Conservation (phyloP, 305 asterid genomes). For the Ajuga reptans region DNA sequence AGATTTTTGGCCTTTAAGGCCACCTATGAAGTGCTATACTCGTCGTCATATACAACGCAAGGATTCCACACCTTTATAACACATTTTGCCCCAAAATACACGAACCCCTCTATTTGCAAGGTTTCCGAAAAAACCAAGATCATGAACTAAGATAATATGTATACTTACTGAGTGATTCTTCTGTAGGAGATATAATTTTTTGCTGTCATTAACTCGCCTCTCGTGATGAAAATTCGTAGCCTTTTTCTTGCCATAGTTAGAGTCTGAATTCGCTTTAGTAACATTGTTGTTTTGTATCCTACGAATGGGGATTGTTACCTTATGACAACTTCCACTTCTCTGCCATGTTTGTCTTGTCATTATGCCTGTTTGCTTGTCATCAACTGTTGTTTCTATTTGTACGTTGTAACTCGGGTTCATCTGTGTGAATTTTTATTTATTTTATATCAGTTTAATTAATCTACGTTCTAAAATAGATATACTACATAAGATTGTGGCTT, state of each 20-base stretch:
- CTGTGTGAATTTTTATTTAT: too few relatives aligned
- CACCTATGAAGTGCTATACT: conserved; percentile 46
- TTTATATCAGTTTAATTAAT: too few relatives aligned
- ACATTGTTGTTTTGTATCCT: conserved; percentile 6
- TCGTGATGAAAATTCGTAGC: not conserved
- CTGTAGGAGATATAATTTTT: conserved; percentile 24
- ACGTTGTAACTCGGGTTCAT: conserved; percentile 29
- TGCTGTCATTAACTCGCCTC: conserved; percentile 19
- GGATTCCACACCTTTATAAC: conserved; percentile 49
- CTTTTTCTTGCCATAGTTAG: conserved; percentile 12
- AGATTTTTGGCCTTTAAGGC: conserved; percentile 37
- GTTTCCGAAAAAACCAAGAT: conserved; percentile 14
- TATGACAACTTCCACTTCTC: conserved; percentile 57
- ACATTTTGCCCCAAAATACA: conserved; percentile 59
- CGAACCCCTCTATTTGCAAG: conserved; percentile 43
- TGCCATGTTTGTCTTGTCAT: conserved; percentile 46
- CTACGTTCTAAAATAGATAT: too few relatives aligned
- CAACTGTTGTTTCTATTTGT: not conserved
- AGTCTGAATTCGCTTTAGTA: too few relatives aligned
- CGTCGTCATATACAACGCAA: conserved; percentile 45
- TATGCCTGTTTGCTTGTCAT: not conserved
- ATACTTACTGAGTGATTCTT: conserved; percentile 50
- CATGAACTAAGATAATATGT: not conserved
- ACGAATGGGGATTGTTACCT: conserved; percentile 58
- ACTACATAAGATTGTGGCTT: too few relatives aligned